A percentile compares a stretch with the other conserved stretches of the same genome.
Conservation (phyloP, 2,329 filamentous ascomycete genomes). For the Beauveria australis region DNA sequence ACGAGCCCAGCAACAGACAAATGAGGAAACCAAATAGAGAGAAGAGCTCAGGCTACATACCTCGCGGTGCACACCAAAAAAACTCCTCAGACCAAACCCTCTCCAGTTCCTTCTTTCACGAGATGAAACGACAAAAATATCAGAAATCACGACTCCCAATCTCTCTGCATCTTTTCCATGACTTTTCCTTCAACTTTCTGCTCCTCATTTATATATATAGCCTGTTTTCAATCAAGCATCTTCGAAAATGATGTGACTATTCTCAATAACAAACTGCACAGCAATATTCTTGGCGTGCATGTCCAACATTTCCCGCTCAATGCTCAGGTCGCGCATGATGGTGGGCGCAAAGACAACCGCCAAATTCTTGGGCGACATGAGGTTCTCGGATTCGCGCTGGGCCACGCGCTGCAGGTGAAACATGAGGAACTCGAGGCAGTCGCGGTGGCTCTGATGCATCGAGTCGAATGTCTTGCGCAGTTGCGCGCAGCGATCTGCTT, state of each 20-base stretch:
- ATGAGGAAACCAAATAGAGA: neutral
- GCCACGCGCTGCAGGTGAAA: slow-evolving; percentile 89
- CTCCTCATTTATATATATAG: neutral
- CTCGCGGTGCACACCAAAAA: neutral
- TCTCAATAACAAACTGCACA: slow-evolving; percentile 88
- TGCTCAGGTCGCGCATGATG: slow-evolving; percentile 83
- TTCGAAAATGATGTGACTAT: slow-evolving; percentile 73
- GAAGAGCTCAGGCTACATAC: slow-evolving; percentile 1
- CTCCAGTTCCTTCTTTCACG: neutral
- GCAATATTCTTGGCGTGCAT: slow-evolving; percentile 89
- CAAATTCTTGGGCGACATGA: slow-evolving; percentile 95
- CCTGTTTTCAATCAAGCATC: slow-evolving; percentile 24
- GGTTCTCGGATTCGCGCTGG: slow-evolving; percentile 70
- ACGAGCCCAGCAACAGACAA: neutral
- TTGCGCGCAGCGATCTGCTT: slow-evolving; percentile 59
- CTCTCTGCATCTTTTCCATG: neutral
- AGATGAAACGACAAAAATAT: neutral
- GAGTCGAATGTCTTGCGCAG: slow-evolving; percentile 66
- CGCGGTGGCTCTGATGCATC: slow-evolving; percentile 75
- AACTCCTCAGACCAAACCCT: slow-evolving; percentile 10
- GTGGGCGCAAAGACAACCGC: slow-evolving; percentile 97
- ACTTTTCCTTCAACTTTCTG: neutral
- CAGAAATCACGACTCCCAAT: neutral
- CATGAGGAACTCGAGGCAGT: slow-evolving; percentile 87
- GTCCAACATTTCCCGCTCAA: slow-evolving; percentile 92